Evolutionary conservation across 139 green algal species (phyloP), one percentile per base, ranked within the genome.

Genomic region (Astrephomene gubernaculifera): DNA sequence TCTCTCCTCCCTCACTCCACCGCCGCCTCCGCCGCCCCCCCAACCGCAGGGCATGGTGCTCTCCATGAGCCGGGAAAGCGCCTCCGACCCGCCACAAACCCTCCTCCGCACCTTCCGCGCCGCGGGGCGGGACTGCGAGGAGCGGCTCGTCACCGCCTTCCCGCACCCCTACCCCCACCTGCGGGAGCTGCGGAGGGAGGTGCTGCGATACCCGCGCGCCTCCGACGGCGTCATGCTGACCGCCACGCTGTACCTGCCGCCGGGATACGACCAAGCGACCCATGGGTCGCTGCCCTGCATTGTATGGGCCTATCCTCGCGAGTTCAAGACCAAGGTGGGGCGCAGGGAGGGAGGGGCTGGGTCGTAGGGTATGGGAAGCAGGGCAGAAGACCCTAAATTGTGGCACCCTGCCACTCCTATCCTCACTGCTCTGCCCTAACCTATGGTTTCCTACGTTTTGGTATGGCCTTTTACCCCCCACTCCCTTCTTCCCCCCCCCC

Each of bases 121-220:
- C 64, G 74, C 65, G 14, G 86, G 69, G 33, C 39, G 33, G 24
- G 35, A 39, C 24, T 65, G 31, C 29, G 86, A 36, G 0, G 90
- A 96, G 88, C 87, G 83, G 1, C 90, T 92, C 78, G 91, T 99
- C 39, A 97, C 95, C 19, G 64, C 96, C 81, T 99, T 97, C 89
- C 97, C 97, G 49, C 97, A 99, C 92, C 97, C 97, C 21, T 96
- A 99, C 92, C 97, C 97, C 38, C 89, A 95, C 89, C 92, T 99
- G 52, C 86, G 88, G 1, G 96, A 96, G 81, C 86, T 98, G 73
- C 92, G 94, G 54, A 61, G 82, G 31, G 92, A 97, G 90, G 95
- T 99, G 79, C 78, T 98, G 60, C 91, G 94, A 49, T 99, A 99
- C 92, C 94, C 96, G 83, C 92, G 97, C 10, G n/a, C n/a, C 24